These are phyloP conservation scores for Colletotrichum gloeosporioides DNA, from an alignment of 2,329 filamentous ascomycete genomes.

Conservation along the genomic window DNA sequence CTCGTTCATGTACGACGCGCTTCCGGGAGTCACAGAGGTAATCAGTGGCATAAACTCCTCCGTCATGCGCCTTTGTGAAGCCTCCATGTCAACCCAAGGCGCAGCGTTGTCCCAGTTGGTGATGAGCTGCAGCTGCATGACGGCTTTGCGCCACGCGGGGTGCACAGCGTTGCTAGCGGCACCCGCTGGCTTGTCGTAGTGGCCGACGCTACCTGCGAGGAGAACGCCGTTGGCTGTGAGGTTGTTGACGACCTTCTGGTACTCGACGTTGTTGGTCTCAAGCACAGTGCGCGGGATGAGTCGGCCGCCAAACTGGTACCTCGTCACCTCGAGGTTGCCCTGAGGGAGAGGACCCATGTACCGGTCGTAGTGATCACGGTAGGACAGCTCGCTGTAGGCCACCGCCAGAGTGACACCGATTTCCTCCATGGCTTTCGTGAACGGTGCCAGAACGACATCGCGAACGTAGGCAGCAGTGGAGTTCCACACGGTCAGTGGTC, in stretches of 20 bases:
- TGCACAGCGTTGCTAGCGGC: constrained; percentile 41
- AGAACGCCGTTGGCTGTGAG: constrained; percentile 35
- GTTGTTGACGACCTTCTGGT: constrained; percentile 33
- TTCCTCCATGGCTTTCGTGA: constrained; percentile 29
- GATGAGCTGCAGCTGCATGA: constrained; percentile 35
- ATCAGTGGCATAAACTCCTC: constrained; percentile 33
- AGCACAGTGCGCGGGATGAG: constrained; percentile 38
- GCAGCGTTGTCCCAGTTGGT: constrained; percentile 29
- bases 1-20: constrained; percentile 57
- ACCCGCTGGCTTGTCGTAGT: constrained; percentile 30
- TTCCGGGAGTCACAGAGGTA: constrained; percentile 42
- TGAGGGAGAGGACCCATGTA: constrained; percentile 40
- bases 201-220: constrained; percentile 34
- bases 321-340: constrained; percentile 35
- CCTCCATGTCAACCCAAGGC: constrained; percentile 28
- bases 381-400: constrained; percentile 32
- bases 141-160: constrained; percentile 40
- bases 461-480: constrained; percentile 28
- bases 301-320: constrained; percentile 39
- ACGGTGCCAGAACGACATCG: constrained; percentile 33
- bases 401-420: constrained; percentile 29
- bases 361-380: constrained; percentile 35
- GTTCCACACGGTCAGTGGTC: constrained; percentile 30
- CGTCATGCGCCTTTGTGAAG: constrained; percentile 33
- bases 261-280: constrained; percentile 30